Conservation (phyloP, 352 stramenopile species). For the Globisporangium rhizosaccharum region DNA sequence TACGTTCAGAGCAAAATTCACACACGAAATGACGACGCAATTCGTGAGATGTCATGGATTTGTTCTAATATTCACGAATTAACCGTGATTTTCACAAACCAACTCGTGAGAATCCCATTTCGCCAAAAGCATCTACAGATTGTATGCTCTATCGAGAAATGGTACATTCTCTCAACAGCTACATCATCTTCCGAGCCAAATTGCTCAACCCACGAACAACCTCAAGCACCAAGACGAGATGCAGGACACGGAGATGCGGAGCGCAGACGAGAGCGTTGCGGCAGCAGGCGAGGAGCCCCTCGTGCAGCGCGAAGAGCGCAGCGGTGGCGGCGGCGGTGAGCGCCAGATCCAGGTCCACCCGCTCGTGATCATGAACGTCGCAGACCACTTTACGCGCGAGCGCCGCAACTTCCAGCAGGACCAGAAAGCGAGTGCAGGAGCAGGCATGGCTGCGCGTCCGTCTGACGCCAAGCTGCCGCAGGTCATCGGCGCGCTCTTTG, state of each 20-base stretch:
- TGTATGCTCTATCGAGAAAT: too few species aligned
- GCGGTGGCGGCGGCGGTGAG: slow-evolving; percentile 37
- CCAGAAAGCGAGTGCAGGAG: not conserved
- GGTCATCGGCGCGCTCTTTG: slow-evolving; percentile 91
- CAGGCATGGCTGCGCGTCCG: not conserved
- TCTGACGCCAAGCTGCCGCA: slow-evolving; percentile 38
- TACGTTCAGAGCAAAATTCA: too few species aligned
- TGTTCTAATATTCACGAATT: too few species aligned
- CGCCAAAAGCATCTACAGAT: too few species aligned
- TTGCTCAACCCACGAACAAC: not conserved
- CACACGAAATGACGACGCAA: too few species aligned
- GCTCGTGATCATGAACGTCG: slow-evolving; percentile 92
- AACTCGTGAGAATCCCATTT: too few species aligned
- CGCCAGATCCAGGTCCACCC: slow-evolving; percentile 75
- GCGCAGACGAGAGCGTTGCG: slow-evolving; percentile 10
- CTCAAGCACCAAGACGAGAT: slow-evolving; percentile 9
- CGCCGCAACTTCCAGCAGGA: slow-evolving; percentile 48
- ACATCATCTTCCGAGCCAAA: not conserved
- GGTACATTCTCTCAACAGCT: too few species aligned
- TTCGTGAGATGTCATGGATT: too few species aligned
- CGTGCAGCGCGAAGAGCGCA: slow-evolving; percentile 40
- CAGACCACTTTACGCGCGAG: slow-evolving; percentile 92
- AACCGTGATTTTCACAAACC: too few species aligned
- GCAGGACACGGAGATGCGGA: slow-evolving; percentile 64
- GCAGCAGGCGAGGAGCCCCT: slow-evolving; percentile 25